Base-by-base conservation (phyloP, 2,329 filamentous ascomycete genomes). In the Colletotrichum sp. region DNA sequence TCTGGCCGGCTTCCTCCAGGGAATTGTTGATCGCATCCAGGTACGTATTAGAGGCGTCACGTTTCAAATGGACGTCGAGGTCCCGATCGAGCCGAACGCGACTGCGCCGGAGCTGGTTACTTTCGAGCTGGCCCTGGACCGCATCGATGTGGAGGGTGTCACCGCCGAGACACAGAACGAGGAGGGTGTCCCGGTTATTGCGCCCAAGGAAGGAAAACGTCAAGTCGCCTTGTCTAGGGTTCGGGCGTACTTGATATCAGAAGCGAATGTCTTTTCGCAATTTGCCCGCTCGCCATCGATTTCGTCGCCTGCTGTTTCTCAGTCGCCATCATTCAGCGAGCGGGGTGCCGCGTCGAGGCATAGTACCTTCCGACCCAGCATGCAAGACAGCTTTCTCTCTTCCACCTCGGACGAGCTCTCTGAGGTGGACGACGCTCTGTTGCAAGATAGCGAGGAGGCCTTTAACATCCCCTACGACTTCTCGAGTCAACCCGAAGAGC, bases 1-100 rank as follows among this genome's bases (percentile, higher is more conserved):
- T 78, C 86, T 97, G 63, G 91, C 93, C 57, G 91, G 90, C 78
- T 95, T 95, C 78, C 84, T 96, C 8, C 93, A 95, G 78, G 94
- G 94, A 34, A 92, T 96, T 65, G 86, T 94, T 30, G 94, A 97
- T 83, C 90, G 94, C 62, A 88, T 93, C 71, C 91, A 94, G 81
- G 85, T 96, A 30, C 88, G 87, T 66, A 91, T 96, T 74, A 90
- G 89, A 67, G 89, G 91, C 30, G 89, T 96, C 72, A 89, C 89
- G 13, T 89, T 96, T 77, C 91, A 93, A 79, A 85, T 96, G 21
- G 92, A 95, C 78, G 85, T 93, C 55, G 88, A 92, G 65, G 84
- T 92, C 10, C 89, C 90, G 3, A 82, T 88, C 36, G 89, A 93
- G 75, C 80, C 86, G 72, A 83, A 82, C 79, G 82, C 85, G n/a